A percentile compares a stretch with the other conserved stretches of the same genome.
Evolutionary conservation across 306 rosid species (phyloP).

Genomic region (Cucurbita ficifolia): DNA sequence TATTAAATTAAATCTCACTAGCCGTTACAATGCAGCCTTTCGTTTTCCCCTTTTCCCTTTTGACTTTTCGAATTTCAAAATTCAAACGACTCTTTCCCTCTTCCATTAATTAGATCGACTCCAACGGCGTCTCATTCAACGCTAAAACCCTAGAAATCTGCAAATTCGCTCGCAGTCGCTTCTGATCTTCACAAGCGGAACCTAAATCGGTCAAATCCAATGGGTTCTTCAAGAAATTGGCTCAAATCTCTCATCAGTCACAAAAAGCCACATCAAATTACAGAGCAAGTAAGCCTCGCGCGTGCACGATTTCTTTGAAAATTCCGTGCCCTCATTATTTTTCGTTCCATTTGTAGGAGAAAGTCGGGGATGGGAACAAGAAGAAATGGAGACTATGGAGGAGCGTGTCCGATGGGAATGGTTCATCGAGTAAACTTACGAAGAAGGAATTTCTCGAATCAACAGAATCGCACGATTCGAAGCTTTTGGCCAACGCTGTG

Average conservation of each 20-base stretch:
- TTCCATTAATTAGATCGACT: neutral
- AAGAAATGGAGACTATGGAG: constrained; percentile 86
- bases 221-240: constrained; percentile 84
- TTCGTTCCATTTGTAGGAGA: constrained; percentile 16
- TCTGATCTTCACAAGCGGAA: neutral
- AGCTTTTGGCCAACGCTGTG: constrained; percentile 48
- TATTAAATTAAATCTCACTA: neutral
- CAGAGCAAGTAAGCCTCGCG: constrained; percentile 27
- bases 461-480: constrained; percentile 22
- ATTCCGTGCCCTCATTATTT: neutral
- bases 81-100: constrained; percentile 8
- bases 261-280: constrained; percentile 24
- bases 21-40: neutral
- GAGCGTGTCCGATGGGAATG: constrained; percentile 47
- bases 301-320: neutral
- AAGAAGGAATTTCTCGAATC: constrained; percentile 21
- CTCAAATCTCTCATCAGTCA: constrained; percentile 49
- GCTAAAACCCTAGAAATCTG: neutral
- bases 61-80: constrained; percentile 50
- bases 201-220: constrained; percentile 12
- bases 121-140: neutral
- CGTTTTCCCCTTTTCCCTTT: neutral
- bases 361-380: constrained; percentile 39
- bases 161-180: neutral
- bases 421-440: constrained; percentile 16